Percentiles rank a stretch among this genome's conserved stretches.
These are phyloP conservation scores for Cyamopsis tetragonoloba DNA, from an alignment of 306 rosid species.

Conservation along the genomic window DNA sequence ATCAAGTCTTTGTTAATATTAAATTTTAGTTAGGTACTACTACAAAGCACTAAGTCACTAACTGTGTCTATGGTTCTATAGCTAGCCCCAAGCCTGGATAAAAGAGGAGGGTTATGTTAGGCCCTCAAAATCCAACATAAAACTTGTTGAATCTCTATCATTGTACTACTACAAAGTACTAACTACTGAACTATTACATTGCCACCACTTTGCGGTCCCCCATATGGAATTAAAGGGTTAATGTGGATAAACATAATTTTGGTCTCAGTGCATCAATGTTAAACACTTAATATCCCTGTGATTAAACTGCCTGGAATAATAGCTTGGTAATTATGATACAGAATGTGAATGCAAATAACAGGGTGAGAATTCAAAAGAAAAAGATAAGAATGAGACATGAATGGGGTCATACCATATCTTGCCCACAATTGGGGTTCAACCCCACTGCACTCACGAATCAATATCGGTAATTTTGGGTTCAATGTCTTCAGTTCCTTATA, in stretches of 20 bases:
- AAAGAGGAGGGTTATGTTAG: too few species aligned
- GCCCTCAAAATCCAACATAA: too few species aligned
- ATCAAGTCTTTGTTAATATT: neutral
- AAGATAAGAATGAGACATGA: neutral
- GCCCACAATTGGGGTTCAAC: constrained; percentile 92
- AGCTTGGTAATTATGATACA: neutral
- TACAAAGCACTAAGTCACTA: too few species aligned
- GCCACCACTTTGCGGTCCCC: neutral
- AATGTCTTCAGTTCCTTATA: constrained; percentile 76
- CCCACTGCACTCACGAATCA: constrained; percentile 92
- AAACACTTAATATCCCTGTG: neutral
- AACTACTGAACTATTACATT: neutral
- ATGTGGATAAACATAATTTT: neutral
- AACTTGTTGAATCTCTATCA: too few species aligned
- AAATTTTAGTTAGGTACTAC: neutral
- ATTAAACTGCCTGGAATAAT: neutral
- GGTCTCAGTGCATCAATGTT: neutral
- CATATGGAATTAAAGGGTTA: neutral
- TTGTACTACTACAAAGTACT: too few species aligned
- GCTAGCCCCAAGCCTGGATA: too few species aligned
- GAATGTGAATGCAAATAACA: neutral
- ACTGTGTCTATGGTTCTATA: too few species aligned
- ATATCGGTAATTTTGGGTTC: constrained; percentile 86
- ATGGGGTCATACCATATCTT: constrained; percentile 66
- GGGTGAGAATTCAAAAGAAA: neutral